Evolutionary conservation across 192 early-diverging fungal species (phyloP), one percentile per base, ranked within the genome.

Genomic region (Linnemannia hyalina): DNA sequence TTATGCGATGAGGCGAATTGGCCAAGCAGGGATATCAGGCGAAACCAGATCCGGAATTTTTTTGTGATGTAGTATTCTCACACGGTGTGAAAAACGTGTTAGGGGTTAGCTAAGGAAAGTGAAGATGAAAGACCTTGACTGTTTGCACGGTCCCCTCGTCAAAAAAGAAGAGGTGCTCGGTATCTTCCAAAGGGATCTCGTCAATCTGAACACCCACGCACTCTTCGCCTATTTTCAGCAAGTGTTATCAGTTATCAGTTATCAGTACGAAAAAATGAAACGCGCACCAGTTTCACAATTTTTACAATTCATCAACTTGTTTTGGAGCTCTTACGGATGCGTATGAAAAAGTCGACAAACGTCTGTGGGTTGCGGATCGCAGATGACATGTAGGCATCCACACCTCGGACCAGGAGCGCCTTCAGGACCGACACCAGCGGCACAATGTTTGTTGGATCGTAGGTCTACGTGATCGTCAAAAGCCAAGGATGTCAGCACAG

Each of bases 281-380:
- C 9, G 7, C 2, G 7, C 2, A 46, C 35, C 2, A 74, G 6
- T 3, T 4, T 11, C 0, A 65, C 60, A 65, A 65, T 20, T 3
- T 4, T 11, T 6, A 65, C 60, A 65, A 65, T 20, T 10, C 18
- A 60, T 1, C 44, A 55, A 54, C 11, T 74, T 32, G 68, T 15
- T 60, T 8, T 4, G 36, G 26, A 4, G 13, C 16, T 77, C 83
- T 76, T 81, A 86, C 84, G 76, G 75, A 86, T 86, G 16, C 63
- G 46, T 15, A 60, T 80, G 32, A 86, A 86, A 44, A 86, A 86
- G 26, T 86, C 84, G 40, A 78, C 52, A 77, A 86, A 86, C 1
- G 84, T 86, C 38, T 86, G 75, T 26, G 80, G 84, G 36, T 86
- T 86, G 46, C 84, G 80, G 54, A 86, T 86, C 3, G 84, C 84